phyloP scores from a whole-genome alignment of 2,329 filamentous ascomycete species.

The Exophiala sideris region DNA sequence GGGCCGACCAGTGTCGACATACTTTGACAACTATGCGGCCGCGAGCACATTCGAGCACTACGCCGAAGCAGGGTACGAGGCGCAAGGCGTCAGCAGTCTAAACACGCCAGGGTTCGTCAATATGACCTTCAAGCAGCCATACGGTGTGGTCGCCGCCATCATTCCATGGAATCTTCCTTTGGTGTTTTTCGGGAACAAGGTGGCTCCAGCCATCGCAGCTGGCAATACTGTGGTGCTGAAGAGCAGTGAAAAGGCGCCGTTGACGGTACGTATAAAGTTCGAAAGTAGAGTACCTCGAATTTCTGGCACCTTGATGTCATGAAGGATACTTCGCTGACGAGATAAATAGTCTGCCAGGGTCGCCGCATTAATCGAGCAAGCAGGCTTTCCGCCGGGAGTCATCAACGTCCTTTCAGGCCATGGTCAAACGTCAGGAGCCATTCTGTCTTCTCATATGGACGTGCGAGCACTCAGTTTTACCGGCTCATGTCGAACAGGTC shows the following conservation, averaged over 20 bases:
- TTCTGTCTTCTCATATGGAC: constrained; percentile 63
- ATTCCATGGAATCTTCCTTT: constrained; percentile 58
- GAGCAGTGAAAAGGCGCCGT: constrained; percentile 28
- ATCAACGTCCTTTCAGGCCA: constrained; percentile 71
- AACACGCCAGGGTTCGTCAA: constrained; percentile 24
- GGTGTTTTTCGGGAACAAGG: constrained; percentile 42
- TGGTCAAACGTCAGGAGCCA: constrained; percentile 64
- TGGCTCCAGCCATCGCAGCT: constrained; percentile 39
- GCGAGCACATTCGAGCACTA: constrained; percentile 21
- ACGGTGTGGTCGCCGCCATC: constrained; percentile 44
- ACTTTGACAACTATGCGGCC: constrained; percentile 16
- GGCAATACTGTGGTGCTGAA: constrained; percentile 33
- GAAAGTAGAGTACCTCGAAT: too few relatives aligned
- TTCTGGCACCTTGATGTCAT: too few relatives aligned
- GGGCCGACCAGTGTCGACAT: constrained; percentile 31
- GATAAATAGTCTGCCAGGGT: constrained; percentile 43
- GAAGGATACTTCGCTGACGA: constrained; percentile 56
- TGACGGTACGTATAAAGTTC: constrained; percentile 49
- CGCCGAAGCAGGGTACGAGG: constrained; percentile 26
- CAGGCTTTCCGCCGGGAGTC: constrained; percentile 74
- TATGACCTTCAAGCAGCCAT: constrained; percentile 24
- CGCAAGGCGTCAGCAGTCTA: constrained; percentile 23
- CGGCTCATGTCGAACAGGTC: constrained; percentile 68
- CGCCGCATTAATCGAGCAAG: constrained; percentile 64
- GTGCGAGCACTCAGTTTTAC: constrained; percentile 78